Base-by-base conservation (phyloP, 257 asterid species). In the Solanum commersonii region DNA sequence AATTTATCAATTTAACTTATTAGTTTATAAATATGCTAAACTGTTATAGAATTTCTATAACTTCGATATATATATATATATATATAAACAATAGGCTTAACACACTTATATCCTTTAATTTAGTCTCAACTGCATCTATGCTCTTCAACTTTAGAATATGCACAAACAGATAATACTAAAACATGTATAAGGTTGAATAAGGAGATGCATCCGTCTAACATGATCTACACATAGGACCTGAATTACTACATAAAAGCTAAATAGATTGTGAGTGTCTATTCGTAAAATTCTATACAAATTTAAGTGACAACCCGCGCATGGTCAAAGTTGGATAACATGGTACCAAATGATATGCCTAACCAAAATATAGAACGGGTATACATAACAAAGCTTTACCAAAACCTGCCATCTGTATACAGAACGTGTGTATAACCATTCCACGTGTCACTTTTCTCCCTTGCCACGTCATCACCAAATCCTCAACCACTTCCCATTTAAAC, bases 191-290 rank as follows among this genome's bases (percentile, higher is more conserved):
- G 14, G 0, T 11, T 44, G 0, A 44, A 44, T 0, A 12, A 44
- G 2, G 0, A 44, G 5, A 44, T 5, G 2, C 49, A 44, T 12
- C 0, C 2, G 0, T 12, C 0, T 44, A 0, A 12, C 52, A 12
- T 44, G 16, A 44, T 44, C 52, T 12, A 44, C 52, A 44, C 52
- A 44, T 44, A 44, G 2, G 2, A 44, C 52, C 0, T 44, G 16
- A 44, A 44, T 44, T 12, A 0, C 52, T 44, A 44, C 5, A 44
- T 44, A 12, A 44, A 44, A 44, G 5, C 16, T 44, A 44, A 44
- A 44, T 44, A 42, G 0, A 0, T 0, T 42, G 3, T 37, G 3
- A 38, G 1, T 42, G 0, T 10, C 49, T 3, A 44, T 5, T 44
- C 2, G 0, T 46, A 0, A 46, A 46, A 46, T 46, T 49, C 1